phyloP scores from a whole-genome alignment of 257 asterid species.

The Linderniella brevidens region DNA sequence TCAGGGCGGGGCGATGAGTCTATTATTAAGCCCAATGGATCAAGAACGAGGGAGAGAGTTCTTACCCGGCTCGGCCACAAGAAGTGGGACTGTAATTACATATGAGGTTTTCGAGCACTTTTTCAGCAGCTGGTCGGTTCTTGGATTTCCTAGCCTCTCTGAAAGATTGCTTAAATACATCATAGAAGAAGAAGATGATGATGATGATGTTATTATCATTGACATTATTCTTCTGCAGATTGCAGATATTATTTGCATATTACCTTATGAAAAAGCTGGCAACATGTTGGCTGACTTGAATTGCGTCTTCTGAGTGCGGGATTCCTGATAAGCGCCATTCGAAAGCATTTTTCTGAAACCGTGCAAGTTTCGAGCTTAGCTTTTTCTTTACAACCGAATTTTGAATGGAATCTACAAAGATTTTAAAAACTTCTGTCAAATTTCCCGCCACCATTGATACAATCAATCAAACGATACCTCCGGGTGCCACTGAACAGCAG shows the following conservation, averaged over 20 bases:
- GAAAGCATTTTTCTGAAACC: constrained; percentile 79
- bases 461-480: constrained; percentile 35
- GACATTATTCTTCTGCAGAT: too few relatives aligned
- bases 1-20: too few relatives aligned
- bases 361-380: background rate
- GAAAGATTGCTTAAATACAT: too few relatives aligned
- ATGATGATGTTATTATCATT: too few relatives aligned
- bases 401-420: too few relatives aligned
- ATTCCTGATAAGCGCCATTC: constrained; percentile 83
- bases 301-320: constrained; percentile 93
- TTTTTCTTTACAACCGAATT: too few relatives aligned
- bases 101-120: constrained; percentile 71
- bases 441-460: background rate
- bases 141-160: constrained; percentile 82
- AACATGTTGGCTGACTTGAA: constrained; percentile 84
- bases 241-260: too few relatives aligned
- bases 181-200: background rate
- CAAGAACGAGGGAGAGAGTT: constrained; percentile 10
- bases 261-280: constrained; percentile 84
- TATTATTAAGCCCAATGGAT: background rate
- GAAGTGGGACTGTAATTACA: constrained; percentile 75
- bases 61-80: constrained; percentile 84
- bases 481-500: constrained; percentile 95
- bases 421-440: too few relatives aligned
- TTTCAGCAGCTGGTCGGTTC: constrained; percentile 46